Evolutionary conservation across 2,329 filamentous ascomycete species (phyloP).

Genomic region (Emmonsia crescens): DNA sequence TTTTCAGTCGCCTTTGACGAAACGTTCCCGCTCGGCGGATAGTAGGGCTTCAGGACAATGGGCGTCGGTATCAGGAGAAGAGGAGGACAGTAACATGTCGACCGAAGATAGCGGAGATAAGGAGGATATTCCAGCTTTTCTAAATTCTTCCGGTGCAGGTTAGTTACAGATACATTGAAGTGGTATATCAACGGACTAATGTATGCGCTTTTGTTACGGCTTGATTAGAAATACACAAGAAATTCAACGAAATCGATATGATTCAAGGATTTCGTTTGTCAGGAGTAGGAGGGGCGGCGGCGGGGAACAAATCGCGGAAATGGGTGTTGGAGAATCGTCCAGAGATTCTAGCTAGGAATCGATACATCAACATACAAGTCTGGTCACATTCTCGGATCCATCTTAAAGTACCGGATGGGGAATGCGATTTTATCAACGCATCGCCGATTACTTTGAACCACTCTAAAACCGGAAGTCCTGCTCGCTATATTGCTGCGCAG

Average conservation of each 20-base stretch:
- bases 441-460: constrained; percentile 55
- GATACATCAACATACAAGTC: constrained; percentile 82
- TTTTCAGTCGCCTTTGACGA: constrained; percentile 25
- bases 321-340: constrained; percentile 50
- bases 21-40: constrained; percentile 29
- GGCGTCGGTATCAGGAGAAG: constrained; percentile 8
- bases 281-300: not conserved
- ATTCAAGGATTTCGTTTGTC: constrained; percentile 36
- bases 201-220: constrained; percentile 7
- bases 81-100: constrained; percentile 12
- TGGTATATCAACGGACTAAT: constrained; percentile 3
- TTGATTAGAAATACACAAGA: constrained; percentile 44
- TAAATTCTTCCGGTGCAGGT: constrained; percentile 30
- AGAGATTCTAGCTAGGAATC: constrained; percentile 56
- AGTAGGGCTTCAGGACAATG: constrained; percentile 18
- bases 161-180: constrained; percentile 12
- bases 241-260: constrained; percentile 53
- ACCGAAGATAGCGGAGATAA: constrained; percentile 17
- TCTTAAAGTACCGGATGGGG: constrained; percentile 62
- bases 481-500: constrained; percentile 82
- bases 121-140: constrained; percentile 27
- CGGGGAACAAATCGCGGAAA: constrained; percentile 38
- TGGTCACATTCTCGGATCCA: constrained; percentile 79
- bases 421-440: constrained; percentile 73
- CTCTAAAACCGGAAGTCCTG: constrained; percentile 35